These are phyloP conservation scores for Cryptosporidium tyzzeri DNA, from an alignment of 169 alveolate species.

Conservation along the genomic window DNA sequence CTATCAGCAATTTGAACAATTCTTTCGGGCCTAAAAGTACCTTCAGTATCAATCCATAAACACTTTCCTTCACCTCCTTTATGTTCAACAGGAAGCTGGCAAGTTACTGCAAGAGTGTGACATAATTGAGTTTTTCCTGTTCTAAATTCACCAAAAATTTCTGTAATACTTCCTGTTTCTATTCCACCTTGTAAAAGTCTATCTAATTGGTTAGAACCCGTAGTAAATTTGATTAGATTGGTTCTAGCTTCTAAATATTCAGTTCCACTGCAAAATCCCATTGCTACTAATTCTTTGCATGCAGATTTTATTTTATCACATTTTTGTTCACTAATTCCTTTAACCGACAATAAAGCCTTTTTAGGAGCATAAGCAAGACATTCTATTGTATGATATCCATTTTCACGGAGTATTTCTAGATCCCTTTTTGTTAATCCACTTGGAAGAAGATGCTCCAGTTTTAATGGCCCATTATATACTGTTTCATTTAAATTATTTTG, in stretches of 20 bases:
- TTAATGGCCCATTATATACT: conserved; percentile 80
- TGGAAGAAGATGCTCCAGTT: conserved; percentile 85
- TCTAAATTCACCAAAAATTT: conserved; percentile 98
- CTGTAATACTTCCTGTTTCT: conserved; percentile 97
- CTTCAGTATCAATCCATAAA: conserved; percentile 99
- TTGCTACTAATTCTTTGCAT: conserved; percentile 90
- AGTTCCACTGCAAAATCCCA: conserved; percentile 93
- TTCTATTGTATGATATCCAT: conserved; percentile 93
- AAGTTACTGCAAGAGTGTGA: conserved; percentile 92
- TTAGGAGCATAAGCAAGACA: conserved; percentile 94
- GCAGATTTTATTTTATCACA: conserved; percentile 94
- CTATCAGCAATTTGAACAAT: conserved; percentile 96
- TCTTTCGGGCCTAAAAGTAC: conserved; percentile 99
- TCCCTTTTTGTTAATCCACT: conserved; percentile 90
- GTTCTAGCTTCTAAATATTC: conserved; percentile 92
- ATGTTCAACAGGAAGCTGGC: conserved; percentile 91
- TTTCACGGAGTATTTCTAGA: conserved; percentile 92
- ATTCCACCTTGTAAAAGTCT: conserved; percentile 97
- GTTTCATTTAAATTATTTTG: conserved; percentile 36
- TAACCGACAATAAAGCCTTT: conserved; percentile 89
- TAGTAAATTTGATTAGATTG: conserved; percentile 92
- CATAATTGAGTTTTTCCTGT: conserved; percentile 98
- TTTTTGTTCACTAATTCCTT: conserved; percentile 97
- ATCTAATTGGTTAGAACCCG: conserved; percentile 95
- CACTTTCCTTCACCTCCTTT: conserved; percentile 98